A percentile compares a stretch with the other conserved stretches of the same genome.
Conservation (phyloP, 2,329 filamentous ascomycete species). For the Sodiomyces alkalinus region DNA sequence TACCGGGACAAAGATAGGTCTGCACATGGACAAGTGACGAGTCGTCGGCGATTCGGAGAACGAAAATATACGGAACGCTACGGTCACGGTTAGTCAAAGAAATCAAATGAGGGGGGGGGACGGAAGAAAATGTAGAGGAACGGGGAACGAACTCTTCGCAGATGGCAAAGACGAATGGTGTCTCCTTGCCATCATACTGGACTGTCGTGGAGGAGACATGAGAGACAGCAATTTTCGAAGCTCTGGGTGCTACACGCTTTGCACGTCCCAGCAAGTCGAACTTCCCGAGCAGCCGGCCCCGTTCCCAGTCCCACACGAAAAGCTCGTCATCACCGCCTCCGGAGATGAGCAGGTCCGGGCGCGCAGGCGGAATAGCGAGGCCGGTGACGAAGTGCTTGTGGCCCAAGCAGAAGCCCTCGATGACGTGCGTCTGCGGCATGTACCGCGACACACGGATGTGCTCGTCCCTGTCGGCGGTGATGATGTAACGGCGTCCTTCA, state of each 20-base stretch:
- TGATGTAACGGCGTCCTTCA: constrained; percentile 29
- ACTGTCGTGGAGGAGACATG: constrained; percentile 19
- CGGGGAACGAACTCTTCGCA: constrained; percentile 30
- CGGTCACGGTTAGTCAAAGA: not conserved
- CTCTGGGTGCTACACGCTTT: constrained; percentile 14
- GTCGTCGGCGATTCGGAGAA: constrained; percentile 39
- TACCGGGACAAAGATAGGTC: too few relatives aligned
- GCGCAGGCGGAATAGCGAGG: constrained; percentile 46
- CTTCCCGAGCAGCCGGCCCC: constrained; percentile 35
- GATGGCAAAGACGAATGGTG: constrained; percentile 18
- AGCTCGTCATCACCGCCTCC: constrained; percentile 74
- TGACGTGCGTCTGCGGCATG: constrained; percentile 69
- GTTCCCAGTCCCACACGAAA: constrained; percentile 69
- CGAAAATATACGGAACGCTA: constrained; percentile 48
- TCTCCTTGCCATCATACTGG: constrained; percentile 5
- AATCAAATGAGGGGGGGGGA: not conserved
- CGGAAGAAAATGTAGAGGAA: too few relatives aligned
- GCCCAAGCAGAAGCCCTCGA: constrained; percentile 79
- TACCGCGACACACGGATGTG: constrained; percentile 83
- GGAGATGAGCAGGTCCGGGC: constrained; percentile 55
- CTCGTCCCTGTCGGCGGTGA: constrained; percentile 42
- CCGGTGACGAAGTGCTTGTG: constrained; percentile 75
- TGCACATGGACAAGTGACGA: too few relatives aligned
- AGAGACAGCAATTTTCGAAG: constrained; percentile 30
- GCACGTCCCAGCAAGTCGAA: constrained; percentile 33